phyloP scores from a whole-genome alignment of 257 asterid genomes.

The Solanum lignicaule region DNA sequence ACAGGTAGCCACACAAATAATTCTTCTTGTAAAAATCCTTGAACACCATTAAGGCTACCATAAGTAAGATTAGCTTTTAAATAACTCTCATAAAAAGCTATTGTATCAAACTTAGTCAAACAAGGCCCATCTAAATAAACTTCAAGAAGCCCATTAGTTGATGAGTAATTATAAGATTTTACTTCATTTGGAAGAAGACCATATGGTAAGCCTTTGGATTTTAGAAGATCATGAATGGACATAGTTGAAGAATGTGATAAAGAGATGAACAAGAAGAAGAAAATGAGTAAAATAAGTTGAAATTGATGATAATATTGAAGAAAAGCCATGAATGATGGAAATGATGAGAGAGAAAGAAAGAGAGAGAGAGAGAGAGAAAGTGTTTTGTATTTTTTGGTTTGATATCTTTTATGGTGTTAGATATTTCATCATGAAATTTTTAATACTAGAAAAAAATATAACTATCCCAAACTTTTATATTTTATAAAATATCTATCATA shows the following conservation, averaged over 20 bases:
- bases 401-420: neutral
- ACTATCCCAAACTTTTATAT: neutral
- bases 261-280: neutral
- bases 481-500: too few species aligned
- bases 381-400: neutral
- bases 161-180: constrained; percentile 21
- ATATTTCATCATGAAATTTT: too few species aligned
- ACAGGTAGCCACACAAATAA: constrained; percentile 51
- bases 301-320: neutral
- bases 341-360: neutral
- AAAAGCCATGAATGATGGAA: neutral
- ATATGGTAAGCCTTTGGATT: constrained; percentile 32
- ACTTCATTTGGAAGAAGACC: constrained; percentile 44
- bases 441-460: too few species aligned
- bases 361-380: neutral
- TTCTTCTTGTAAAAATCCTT: constrained; percentile 44
- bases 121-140: constrained; percentile 38
- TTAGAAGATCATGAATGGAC: constrained; percentile 42
- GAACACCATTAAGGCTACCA: constrained; percentile 36
- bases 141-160: constrained; percentile 29
- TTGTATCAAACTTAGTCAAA: constrained; percentile 39
- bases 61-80: constrained; percentile 22
- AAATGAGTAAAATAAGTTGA: neutral
- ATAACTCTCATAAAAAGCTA: constrained; percentile 30
- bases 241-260: neutral